Base-by-base conservation (phyloP, 805 yeast genomes). In the Pichia paraexigua region DNA sequence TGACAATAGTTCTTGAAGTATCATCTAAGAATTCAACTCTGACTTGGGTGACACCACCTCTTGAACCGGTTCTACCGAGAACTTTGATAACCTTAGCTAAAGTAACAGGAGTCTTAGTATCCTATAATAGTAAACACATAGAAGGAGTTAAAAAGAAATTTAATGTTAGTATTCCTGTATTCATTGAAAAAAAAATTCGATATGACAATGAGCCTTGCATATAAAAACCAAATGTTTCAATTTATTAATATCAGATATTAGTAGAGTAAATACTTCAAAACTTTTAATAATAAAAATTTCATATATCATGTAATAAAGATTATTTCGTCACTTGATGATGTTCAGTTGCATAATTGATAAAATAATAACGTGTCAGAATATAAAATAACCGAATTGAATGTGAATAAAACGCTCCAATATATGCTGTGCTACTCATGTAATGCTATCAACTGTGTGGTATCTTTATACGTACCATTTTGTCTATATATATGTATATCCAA, bases 61-160 rank as follows among this genome's bases (percentile, higher is more conserved):
- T 92, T 76, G 99, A 92, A 76, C 99, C 99, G 85, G 99, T 92
- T 81, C 99, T 92, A 77, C 98, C 98, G 78, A 92, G 84, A 76
- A 92, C 98, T 83, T 92, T 94, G 79, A 89, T 89, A 74, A 92
- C 99, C 84, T 92, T 92, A 75, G 98, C 99, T 78, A 92, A 88
- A 82, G 96, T 94, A 71, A 92, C 97, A 74, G 96, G 96, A 77
- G 88, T 83, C 78, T 83, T 79, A 62, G 80, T 71, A 69, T 77
- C 82, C 82, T 72, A 47, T 45, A 50, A 44, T 20, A 53, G 35
- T 13, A 22, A 12, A 32, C 41, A 39, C n/a, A 40, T 37, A 37
- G 47, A 18, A 35, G 32, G 7, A 24, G 8, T 21, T 22, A 30
- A 13, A 3, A 30, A 35, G 13, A 13, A 3, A 13, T 30, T 30